Percentiles rank a stretch among this genome's conserved stretches.
These are phyloP conservation scores for Sporothrix protearum DNA, from an alignment of 2,329 filamentous ascomycete species.

Conservation along the genomic window DNA sequence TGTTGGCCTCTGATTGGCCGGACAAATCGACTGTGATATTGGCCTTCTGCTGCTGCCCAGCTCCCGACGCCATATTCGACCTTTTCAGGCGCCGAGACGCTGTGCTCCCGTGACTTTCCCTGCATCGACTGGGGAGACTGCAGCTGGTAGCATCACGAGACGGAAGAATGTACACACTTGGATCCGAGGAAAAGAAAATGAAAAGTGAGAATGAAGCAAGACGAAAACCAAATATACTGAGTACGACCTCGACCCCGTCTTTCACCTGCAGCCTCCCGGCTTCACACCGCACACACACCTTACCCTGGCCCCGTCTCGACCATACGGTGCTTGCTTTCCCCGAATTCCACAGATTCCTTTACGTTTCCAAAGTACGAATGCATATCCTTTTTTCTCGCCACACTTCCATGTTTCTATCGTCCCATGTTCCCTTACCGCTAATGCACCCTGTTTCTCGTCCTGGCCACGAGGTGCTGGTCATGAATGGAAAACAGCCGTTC, in stretches of 20 bases:
- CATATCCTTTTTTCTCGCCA: background rate
- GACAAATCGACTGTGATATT: background rate
- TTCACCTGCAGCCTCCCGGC: background rate
- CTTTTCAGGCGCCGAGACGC: background rate
- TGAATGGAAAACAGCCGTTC: background rate
- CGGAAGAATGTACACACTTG: background rate
- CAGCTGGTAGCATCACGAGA: background rate
- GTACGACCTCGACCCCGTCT: background rate
- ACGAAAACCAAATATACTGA: no score
- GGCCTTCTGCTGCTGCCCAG: background rate
- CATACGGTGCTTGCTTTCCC: background rate
- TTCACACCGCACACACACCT: background rate
- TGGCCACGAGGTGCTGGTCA: constrained; percentile 3
- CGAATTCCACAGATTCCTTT: background rate
- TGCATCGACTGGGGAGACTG: background rate
- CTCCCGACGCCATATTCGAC: background rate
- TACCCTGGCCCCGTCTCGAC: constrained; percentile 8
- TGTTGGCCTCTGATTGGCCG: background rate
- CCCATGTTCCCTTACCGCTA: background rate
- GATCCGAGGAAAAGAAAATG: background rate
- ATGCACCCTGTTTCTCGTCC: background rate
- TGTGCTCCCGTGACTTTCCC: background rate
- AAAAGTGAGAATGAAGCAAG: background rate
- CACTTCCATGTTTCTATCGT: background rate
- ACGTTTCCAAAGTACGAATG: background rate